Base-by-base conservation (phyloP, 805 yeast species). In the Teunomyces lycoperdinae region DNA sequence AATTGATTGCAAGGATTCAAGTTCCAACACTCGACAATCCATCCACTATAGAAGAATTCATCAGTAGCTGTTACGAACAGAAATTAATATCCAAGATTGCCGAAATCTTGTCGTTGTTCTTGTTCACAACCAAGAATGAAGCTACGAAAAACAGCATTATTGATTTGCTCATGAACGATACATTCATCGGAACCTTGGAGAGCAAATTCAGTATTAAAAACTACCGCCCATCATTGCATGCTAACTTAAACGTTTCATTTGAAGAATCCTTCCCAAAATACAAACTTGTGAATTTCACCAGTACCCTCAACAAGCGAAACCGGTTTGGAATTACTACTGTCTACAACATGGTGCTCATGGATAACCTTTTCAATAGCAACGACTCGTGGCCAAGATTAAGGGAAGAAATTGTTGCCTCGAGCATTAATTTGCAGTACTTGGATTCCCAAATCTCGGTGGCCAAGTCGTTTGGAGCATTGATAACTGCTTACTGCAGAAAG, bases 391-490 rank as follows among this genome's bases (percentile, higher is more conserved):
- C 53, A 2, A 74, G 75, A 1, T 64, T 79, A 31, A 73, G 83
- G 48, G 68, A 71, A 3, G 78, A 77, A 34, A 74, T 89, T 4
- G 63, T 78, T 2, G 71, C 75, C 1, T 81, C 86, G 1, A 83
- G 90, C 50, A 63, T 83, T 39, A 84, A 84, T 56, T 59, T 82
- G 43, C 89, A 89, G 51, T 76, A 74, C 55, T 75, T 81, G 6
- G 76, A 82, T 35, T 77, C 91, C 1, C 96, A 89, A 57, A 71
- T 84, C 11, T 71, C 80, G 3, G 78, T 87, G 16, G 85, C 89
- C 3, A 85, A 84, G 56, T 78, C 95, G 0, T 82, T 88, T 78
- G 90, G 92, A 43, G 89, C 94, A 1, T 69, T 90, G 30, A 52
- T 89, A 17, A 83, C 92, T 0, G 80, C 92, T 0, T 84, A 70